These are phyloP conservation scores for Lathyrus sativus DNA, from an alignment of 306 rosid species.

Conservation along the genomic window DNA sequence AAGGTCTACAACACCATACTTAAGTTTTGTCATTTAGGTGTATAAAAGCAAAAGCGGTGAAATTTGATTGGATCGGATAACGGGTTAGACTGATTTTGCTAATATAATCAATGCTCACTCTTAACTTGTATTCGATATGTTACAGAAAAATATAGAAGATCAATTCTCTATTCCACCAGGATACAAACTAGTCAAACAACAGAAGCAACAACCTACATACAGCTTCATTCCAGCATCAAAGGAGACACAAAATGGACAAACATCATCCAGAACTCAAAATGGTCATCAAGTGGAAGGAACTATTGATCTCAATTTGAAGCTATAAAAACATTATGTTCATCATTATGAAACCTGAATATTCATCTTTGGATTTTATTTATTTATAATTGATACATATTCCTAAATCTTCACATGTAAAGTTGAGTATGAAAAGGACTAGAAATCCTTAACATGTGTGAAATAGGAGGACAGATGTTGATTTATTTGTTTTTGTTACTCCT, in stretches of 20 bases:
- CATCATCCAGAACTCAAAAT: constrained; percentile 44
- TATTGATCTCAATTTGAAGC: constrained; percentile 76
- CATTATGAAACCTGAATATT: constrained; percentile 31
- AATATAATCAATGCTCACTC: constrained; percentile 21
- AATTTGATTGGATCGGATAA: not conserved
- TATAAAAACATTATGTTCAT: constrained; percentile 37
- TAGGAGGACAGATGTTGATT: constrained; percentile 33
- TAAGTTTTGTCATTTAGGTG: not conserved
- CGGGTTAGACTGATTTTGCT: not conserved
- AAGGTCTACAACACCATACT: not conserved
- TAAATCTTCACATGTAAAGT: constrained; percentile 48
- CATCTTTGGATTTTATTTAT: constrained; percentile 11
- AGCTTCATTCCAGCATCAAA: constrained; percentile 53
- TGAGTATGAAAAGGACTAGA: constrained; percentile 41
- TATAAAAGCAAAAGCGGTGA: not conserved
- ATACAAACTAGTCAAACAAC: constrained; percentile 43
- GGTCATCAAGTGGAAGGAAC: constrained; percentile 46
- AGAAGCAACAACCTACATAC: constrained; percentile 48
- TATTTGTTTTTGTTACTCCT: constrained; percentile 23
- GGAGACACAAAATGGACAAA: constrained; percentile 42
- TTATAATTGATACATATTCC: constrained; percentile 40
- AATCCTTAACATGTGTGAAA: constrained; percentile 53
- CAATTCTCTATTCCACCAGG: constrained; percentile 37
- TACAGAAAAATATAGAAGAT: constrained; percentile 52
- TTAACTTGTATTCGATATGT: constrained; percentile 23